Evolutionary conservation across 176 grass and related monocot species (phyloP).

Genomic region (Coix lacrymajobi): DNA sequence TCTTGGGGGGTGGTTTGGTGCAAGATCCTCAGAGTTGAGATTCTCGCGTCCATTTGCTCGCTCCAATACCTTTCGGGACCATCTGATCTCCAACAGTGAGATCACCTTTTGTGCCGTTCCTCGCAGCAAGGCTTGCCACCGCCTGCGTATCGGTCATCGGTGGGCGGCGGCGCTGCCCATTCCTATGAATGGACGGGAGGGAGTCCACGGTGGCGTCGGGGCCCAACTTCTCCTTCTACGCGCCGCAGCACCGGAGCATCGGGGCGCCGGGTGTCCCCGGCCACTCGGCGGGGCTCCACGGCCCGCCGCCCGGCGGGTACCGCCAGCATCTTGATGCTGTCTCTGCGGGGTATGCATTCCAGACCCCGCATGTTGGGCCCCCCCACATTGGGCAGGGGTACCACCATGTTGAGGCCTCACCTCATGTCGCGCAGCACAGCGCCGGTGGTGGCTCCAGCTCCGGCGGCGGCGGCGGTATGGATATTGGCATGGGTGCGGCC

Average conservation of each 20-base stretch:
- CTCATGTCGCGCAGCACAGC: constrained; percentile 19
- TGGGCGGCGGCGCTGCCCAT: constrained; percentile 16
- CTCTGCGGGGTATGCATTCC: constrained; percentile 32
- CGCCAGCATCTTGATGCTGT: constrained; percentile 49
- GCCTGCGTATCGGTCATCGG: background rate
- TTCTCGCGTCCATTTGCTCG: constrained; percentile 30
- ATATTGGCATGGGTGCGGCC: constrained; percentile 11
- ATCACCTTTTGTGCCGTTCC: constrained; percentile 22
- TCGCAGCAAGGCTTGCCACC: constrained; percentile 12
- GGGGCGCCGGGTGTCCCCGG: constrained; percentile 5
- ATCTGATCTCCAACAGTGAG: constrained; percentile 24
- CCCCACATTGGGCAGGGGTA: constrained; percentile 38
- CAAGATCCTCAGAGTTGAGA: constrained; percentile 25
- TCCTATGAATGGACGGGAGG: constrained; percentile 70
- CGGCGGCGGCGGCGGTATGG: background rate
- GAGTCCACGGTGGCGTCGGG: constrained; percentile 53
- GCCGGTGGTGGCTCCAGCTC: background rate
- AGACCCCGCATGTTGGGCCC: constrained; percentile 18
- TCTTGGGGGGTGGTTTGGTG: background rate
- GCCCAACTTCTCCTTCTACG: constrained; percentile 48
- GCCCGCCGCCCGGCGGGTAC: constrained; percentile 15
- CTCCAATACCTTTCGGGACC: constrained; percentile 13
- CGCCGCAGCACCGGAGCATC: constrained; percentile 40
- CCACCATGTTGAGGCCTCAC: constrained; percentile 41
- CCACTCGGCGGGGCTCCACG: constrained; percentile 25